phyloP scores from a whole-genome alignment of 1,284 basidiomycete genomes.

The Ganoderma leucocontextum region DNA sequence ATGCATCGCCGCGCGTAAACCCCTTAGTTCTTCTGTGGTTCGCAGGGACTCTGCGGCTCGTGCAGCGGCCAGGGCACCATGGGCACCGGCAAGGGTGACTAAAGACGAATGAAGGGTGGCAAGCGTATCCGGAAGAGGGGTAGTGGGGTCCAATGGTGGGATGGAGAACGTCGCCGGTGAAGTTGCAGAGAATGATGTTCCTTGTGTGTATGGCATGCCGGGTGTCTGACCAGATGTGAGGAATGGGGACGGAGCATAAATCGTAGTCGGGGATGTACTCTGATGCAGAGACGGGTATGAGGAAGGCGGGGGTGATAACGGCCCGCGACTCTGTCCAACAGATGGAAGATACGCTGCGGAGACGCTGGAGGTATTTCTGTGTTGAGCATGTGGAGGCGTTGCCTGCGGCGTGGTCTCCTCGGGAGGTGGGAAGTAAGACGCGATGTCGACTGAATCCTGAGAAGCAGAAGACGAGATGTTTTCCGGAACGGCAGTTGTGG shows the following conservation, averaged over 20 bases:
- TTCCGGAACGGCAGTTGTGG: background rate
- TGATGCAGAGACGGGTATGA: constrained; percentile 14
- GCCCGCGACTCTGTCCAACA: constrained; percentile 8
- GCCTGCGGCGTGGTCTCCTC: constrained; percentile 25
- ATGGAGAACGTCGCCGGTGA: constrained; percentile 48
- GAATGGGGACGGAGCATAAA: constrained; percentile 23
- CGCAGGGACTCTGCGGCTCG: constrained; percentile 69
- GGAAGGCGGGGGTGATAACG: constrained; percentile 18
- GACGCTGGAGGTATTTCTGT: constrained; percentile 14
- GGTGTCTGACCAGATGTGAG: constrained; percentile 14
- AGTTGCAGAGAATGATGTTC: constrained; percentile 21
- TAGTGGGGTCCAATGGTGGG: constrained; percentile 66
- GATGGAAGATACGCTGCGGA: constrained; percentile 16
- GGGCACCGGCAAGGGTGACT: constrained; percentile 57
- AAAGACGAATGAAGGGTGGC: constrained; percentile 67
- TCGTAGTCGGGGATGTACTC: constrained; percentile 12
- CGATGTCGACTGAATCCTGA: constrained; percentile 41
- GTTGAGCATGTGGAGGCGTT: constrained; percentile 23
- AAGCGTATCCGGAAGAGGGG: constrained; percentile 68
- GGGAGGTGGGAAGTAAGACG: constrained; percentile 57
- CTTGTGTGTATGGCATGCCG: constrained; percentile 31
- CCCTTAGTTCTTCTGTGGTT: constrained; percentile 79
- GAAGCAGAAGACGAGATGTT: constrained; percentile 15
- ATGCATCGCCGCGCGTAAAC: constrained; percentile 76
- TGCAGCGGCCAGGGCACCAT: constrained; percentile 40